Evolutionary conservation across 139 green algal genomes (phyloP), one percentile per base, ranked within the genome.

Genomic region (Chlorella vulgaris): DNA sequence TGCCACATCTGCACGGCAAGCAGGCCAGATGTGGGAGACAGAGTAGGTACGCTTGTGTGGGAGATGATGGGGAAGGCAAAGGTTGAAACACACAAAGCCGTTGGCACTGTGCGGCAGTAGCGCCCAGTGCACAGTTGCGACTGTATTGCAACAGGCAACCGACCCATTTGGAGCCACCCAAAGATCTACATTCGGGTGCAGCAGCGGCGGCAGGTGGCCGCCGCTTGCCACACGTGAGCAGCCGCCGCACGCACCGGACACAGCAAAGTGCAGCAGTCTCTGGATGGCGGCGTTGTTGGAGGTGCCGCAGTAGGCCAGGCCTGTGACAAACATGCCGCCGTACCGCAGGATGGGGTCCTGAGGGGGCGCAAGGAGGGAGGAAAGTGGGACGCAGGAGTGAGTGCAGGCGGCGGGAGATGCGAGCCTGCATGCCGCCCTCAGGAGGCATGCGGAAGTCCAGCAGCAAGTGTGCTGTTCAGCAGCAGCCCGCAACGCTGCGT

Each of bases 261-360:
- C 97, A 5, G 96, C 96, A 88, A 97, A 98, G 84, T 98, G 95
- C 65, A 99, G 94, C 84, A 99, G 95, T 84, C 92, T 94, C 83
- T 96, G 93, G 39, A 99, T 96, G 3, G 96, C 97, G 29, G 35
- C 81, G 83, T 99, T 98, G 89, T 98, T 98, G 83, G 85, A 92
- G 21, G 96, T 99, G 84, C 94, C 97, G 38, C 91, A 83, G 89
- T 99, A 99, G 0, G 97, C 97, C 76, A 99, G 88, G 28, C 93
- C 97, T 10, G 98, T 88, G 24, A 92, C 90, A 81, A 93, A 97
- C 94, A 98, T 98, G 61, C 92, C 97, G 26, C 96, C 96, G 82
- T 99, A 99, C 50, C 85, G 85, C 29, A 92, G 67, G 50, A 91
- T 88, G 62, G 84, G 76, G 66, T 91, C 83, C 58, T 80, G 69